Percentiles rank a stretch among this genome's conserved stretches.
Evolutionary conservation across 768 basidiomycete genomes (phyloP).

Genomic region (Mycena amicta): DNA sequence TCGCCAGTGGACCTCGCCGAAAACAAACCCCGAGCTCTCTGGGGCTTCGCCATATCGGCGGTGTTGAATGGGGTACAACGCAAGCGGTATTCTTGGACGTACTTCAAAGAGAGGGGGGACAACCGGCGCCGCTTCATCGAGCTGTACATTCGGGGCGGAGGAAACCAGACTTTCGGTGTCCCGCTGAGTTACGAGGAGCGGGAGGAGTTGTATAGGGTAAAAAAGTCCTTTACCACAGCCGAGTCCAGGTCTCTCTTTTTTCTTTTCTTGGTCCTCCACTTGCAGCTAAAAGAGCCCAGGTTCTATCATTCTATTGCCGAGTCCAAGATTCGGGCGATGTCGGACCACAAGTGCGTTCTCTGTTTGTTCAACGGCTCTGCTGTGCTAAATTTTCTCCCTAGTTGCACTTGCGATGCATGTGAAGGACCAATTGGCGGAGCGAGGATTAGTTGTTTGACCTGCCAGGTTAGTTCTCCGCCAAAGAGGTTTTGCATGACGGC

Average conservation of each 20-base stretch:
- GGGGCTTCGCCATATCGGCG: constrained; percentile 32
- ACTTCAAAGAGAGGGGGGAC: constrained; percentile 32
- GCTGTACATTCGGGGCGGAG: constrained; percentile 22
- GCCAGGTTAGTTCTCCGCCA: constrained; percentile 14
- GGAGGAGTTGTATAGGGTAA: constrained; percentile 12
- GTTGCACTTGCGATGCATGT: constrained; percentile 32
- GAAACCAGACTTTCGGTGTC: constrained; percentile 19
- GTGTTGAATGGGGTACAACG: constrained; percentile 24
- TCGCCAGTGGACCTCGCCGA: constrained; percentile 19
- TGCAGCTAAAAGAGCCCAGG: too few species aligned
- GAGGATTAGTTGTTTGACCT: constrained; percentile 34
- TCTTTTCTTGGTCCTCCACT: too few species aligned
- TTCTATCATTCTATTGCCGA: constrained; percentile 27
- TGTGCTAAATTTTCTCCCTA: too few species aligned
- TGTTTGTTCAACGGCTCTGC: too few species aligned
- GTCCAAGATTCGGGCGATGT: constrained; percentile 20
- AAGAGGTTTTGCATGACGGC: neutral
- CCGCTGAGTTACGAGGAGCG: constrained; percentile 20
- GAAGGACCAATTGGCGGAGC: constrained; percentile 27
- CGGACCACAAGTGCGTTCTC: too few species aligned
- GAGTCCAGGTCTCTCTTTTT: too few species aligned
- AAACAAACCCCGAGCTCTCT: constrained; percentile 27
- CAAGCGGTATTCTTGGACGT: constrained; percentile 30
- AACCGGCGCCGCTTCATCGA: constrained; percentile 27
- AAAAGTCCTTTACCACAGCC: constrained; percentile 23